Percentiles rank a stretch among this genome's conserved stretches.
phyloP scores from a whole-genome alignment of 2,329 filamentous ascomycete species.

The Chaetomium globosum region DNA sequence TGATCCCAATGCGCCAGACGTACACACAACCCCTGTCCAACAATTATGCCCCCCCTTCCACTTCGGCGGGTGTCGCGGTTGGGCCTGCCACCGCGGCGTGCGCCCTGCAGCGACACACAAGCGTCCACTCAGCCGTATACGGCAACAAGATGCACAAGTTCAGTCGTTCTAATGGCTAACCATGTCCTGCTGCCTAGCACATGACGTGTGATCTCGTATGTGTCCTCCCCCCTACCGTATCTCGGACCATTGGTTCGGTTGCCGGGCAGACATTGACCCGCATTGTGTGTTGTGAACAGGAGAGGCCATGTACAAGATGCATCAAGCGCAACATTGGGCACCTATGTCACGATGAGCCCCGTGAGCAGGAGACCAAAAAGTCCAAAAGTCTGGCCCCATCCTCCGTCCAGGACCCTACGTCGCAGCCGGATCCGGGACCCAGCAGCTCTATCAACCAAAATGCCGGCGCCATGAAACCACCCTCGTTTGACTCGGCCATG shows the following conservation, averaged over 20 bases:
- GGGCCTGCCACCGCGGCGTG: conserved; percentile 23
- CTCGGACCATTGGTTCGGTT: conserved; percentile 28
- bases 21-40: conserved; percentile 28
- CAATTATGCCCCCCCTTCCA: conserved; percentile 30
- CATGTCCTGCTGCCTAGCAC: conserved; percentile 61
- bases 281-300: conserved; percentile 55
- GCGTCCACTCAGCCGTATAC: conserved; percentile 26
- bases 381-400: conserved; percentile 65
- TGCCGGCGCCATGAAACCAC: conserved; percentile 60
- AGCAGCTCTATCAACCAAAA: conserved; percentile 59
- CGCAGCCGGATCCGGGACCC: conserved; percentile 55
- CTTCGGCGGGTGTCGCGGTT: conserved; percentile 13
- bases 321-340: conserved; percentile 99
- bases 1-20: conserved; percentile 31
- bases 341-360: conserved; percentile 95
- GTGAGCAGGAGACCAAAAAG: conserved; percentile 81
- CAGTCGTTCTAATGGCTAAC: conserved; percentile 48
- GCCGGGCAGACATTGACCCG: conserved; percentile 41
- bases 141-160: conserved; percentile 32
- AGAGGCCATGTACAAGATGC: conserved; percentile 94
- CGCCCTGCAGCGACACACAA: conserved; percentile 29
- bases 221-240: conserved; percentile 41
- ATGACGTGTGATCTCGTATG: conserved; percentile 91
- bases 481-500: conserved; percentile 48
- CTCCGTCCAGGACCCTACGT: conserved; percentile 63